These are phyloP conservation scores for Backusella westeae DNA, from an alignment of 192 early-diverging fungal genomes.

Conservation along the genomic window DNA sequence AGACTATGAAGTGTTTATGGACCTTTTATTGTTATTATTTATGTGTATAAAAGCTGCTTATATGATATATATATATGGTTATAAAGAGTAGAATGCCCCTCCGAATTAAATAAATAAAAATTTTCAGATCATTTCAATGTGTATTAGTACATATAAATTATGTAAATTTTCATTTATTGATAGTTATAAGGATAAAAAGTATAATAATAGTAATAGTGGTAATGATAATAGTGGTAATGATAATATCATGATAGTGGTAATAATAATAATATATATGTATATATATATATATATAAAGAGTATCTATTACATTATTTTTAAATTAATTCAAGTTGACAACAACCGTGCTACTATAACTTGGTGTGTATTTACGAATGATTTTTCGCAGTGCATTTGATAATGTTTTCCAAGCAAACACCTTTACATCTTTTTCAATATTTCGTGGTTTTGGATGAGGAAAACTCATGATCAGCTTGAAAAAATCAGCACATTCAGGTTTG, in stretches of 20 bases:
- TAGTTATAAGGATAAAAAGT: neutral
- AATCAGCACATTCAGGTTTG: constrained; percentile 70
- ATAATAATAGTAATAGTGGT: no score
- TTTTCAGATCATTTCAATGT: neutral
- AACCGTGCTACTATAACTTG: constrained; percentile 46
- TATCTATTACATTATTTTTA: neutral
- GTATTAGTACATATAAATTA: neutral
- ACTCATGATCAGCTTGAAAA: constrained; percentile 82
- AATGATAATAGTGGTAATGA: neutral
- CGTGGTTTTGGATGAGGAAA: constrained; percentile 81
- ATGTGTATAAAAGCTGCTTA: no score
- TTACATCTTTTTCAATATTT: constrained; percentile 89
- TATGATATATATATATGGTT: no score
- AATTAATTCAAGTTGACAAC: constrained; percentile 8
- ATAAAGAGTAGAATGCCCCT: no score
- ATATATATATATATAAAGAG: neutral
- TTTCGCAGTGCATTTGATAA: constrained; percentile 72
- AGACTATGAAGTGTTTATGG: neutral
- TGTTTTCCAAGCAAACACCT: constrained; percentile 79
- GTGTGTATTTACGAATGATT: constrained; percentile 75
- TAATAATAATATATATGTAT: neutral
- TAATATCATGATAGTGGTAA: neutral
- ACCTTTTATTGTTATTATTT: no score
- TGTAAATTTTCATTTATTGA: neutral
- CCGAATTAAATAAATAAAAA: neutral